Base-by-base conservation (phyloP, 2,329 filamentous ascomycete genomes). In the Xylaria sp. region DNA sequence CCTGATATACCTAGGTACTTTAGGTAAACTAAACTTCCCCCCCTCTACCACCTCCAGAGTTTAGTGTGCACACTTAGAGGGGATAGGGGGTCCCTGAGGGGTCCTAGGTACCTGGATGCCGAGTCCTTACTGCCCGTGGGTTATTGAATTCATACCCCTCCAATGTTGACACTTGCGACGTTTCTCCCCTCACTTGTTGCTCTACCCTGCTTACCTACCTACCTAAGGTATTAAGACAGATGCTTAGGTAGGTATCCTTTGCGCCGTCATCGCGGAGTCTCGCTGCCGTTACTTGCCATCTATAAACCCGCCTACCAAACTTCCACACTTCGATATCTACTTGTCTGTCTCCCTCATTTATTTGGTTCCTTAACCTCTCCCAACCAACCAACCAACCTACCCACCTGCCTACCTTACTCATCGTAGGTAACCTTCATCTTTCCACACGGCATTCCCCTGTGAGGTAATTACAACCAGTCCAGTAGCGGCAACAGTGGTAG, bases 1-100 rank as follows among this genome's bases (percentile, higher is more conserved):
- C 53, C 63, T 48, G 57, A 66, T 64, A 35, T 40, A 23, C 51
- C n/a, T n/a, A n/a, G n/a, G n/a, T n/a, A n/a, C n/a, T n/a, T n/a
- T n/a, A n/a, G n/a, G n/a, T 25, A 25, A 5, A 12, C 44, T 48
- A 48, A n/a, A 4, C 21, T 23, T 25, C 44, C 4, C 48, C 16
- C 13, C 12, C 47, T 25, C 12, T 47, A 16, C n/a, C 23, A 9
- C 21, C 23, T 50, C 21, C 25, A 10, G 47, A 50, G 48, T 16
- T 16, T 50, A 23, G 51, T 18, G 51, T 32, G 29, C 9, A 32
- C 9, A 32, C 29, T 32, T 29, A 18, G 23, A 23, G 25, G 27
- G 50, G 13, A 6, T 29, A n/a, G 13, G 27, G 48, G 50, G 47
- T 9, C 44, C 44, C 21, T 2, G 44, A 23, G n/a, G 21, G 25